Evolutionary conservation across 495 filamentous ascomycete species (phyloP).

Genomic region (Sporormia fimetaria): DNA sequence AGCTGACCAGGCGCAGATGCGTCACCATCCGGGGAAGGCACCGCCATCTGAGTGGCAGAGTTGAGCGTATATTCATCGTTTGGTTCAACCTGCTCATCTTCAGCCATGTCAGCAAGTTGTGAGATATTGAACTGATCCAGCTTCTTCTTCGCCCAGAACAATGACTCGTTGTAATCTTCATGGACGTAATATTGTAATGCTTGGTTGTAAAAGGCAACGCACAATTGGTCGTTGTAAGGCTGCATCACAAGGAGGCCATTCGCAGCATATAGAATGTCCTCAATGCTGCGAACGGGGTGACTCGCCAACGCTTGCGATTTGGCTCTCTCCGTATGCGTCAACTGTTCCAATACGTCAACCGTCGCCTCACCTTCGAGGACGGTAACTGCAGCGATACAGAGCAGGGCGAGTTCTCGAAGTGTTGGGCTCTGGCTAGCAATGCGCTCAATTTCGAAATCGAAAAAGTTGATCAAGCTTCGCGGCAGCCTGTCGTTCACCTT

Average conservation of each 20-base stretch:
- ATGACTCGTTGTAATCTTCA: not conserved
- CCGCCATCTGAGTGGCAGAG: no score
- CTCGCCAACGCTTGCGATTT: no score
- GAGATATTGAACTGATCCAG: no score
- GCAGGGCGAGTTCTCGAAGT: not conserved
- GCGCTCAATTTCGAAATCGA: constrained; percentile 4
- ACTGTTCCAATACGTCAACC: not conserved
- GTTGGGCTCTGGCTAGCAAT: not conserved
- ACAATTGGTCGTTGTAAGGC: not conserved
- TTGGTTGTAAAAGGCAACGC: not conserved
- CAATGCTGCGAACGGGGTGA: no score
- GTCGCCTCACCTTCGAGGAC: not conserved
- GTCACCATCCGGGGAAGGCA: no score
- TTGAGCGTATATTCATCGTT: no score
- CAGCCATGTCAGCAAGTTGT: no score
- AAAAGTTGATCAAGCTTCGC: constrained; percentile 1
- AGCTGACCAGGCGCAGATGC: no score
- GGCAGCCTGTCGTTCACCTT: constrained; percentile 4
- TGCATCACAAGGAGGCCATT: no score
- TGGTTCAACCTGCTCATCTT: no score
- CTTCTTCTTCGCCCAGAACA: not conserved
- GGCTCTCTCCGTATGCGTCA: not conserved
- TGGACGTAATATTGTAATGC: not conserved
- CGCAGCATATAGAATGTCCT: no score
- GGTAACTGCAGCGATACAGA: not conserved